phyloP scores from a whole-genome alignment of 371 early-diverging fungal genomes.

The Actinomucor elegans region DNA sequence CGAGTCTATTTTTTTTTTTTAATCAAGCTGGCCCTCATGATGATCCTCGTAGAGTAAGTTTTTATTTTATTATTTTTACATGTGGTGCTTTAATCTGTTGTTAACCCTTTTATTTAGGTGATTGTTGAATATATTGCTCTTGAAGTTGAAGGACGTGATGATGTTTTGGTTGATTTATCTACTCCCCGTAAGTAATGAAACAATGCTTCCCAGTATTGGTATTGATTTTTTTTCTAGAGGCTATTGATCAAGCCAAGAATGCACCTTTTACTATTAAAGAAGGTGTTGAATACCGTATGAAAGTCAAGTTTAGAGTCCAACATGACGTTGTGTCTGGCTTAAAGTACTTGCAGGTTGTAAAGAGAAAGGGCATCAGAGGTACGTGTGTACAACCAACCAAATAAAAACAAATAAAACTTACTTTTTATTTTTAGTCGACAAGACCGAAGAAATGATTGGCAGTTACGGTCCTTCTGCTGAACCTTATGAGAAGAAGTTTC shows the following conservation, averaged over 20 bases:
- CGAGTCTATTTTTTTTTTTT: neutral
- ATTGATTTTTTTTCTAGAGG: conserved; percentile 26
- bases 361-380: conserved; percentile 82
- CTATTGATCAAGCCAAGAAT: conserved; percentile 63
- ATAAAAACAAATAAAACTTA: neutral
- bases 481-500: conserved; percentile 84
- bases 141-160: conserved; percentile 79
- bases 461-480: conserved; percentile 85
- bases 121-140: conserved; percentile 78
- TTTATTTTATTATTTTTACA: conserved; percentile 6
- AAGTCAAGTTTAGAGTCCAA: conserved; percentile 92
- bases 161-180: conserved; percentile 86
- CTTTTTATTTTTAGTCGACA: conserved; percentile 67
- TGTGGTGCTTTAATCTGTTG: no score
- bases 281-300: conserved; percentile 91
- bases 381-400: no score
- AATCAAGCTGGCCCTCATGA: conserved; percentile 42
- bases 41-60: conserved; percentile 69
- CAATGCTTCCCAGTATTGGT: neutral
- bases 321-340: conserved; percentile 95
- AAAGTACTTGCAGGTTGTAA: conserved; percentile 92
- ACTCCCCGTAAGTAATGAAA: conserved; percentile 50
- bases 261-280: conserved; percentile 91
- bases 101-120: conserved; percentile 46
- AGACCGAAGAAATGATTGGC: conserved; percentile 94